Percentiles rank a stretch among this genome's conserved stretches.
Evolutionary conservation across 148 eudicot species (phyloP).

Genomic region (Camellia granthamiana): DNA sequence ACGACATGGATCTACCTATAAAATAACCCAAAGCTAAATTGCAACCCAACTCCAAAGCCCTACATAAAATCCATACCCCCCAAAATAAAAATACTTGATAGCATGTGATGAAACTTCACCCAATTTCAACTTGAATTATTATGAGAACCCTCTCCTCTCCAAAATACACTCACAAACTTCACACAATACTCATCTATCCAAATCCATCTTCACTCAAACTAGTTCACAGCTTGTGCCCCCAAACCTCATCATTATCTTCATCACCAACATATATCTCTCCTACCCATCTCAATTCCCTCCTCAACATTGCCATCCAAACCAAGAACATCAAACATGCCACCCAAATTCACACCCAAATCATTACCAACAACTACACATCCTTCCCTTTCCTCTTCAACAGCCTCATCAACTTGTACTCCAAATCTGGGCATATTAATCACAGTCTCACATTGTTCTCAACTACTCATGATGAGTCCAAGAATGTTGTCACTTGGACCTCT

Average conservation of each 20-base stretch:
- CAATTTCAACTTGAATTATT: neutral
- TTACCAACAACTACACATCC: constrained; percentile 23
- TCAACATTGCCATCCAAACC: constrained; percentile 31
- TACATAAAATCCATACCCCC: no score
- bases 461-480: constrained; percentile 30
- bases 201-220: neutral
- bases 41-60: no score
- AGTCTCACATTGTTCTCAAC: constrained; percentile 35
- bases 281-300: constrained; percentile 43
- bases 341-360: constrained; percentile 52
- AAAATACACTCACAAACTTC: neutral
- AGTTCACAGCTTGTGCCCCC: no score
- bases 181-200: neutral
- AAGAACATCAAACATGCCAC: constrained; percentile 35
- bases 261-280: constrained; percentile 24
- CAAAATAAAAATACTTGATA: no score
- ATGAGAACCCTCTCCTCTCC: neutral
- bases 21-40: no score
- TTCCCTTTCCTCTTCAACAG: constrained; percentile 42
- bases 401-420: constrained; percentile 48
- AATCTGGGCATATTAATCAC: constrained; percentile 32
- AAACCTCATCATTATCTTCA: neutral
- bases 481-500: constrained; percentile 50
- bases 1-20: no score
- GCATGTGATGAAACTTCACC: no score